phyloP scores from a whole-genome alignment of 495 filamentous ascomycete genomes.

The Aspergillus conjunctus region DNA sequence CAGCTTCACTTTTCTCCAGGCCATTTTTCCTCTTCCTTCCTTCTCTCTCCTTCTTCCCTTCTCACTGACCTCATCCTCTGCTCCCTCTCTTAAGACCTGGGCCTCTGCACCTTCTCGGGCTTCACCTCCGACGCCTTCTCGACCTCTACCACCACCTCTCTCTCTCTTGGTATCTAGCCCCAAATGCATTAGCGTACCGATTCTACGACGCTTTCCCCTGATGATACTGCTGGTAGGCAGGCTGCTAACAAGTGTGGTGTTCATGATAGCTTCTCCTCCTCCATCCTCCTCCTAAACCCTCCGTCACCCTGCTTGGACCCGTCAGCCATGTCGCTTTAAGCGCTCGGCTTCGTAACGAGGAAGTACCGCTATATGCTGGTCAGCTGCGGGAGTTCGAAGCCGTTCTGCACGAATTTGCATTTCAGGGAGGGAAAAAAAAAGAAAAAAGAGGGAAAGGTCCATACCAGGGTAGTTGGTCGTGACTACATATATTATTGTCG shows the following conservation, averaged over 20 bases:
- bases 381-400: slow-evolving; percentile 21
- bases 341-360: slow-evolving; percentile 23
- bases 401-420: slow-evolving; percentile 17
- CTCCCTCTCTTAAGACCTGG: slow-evolving; percentile 25
- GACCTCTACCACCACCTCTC: slow-evolving; percentile 14
- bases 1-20: slow-evolving; percentile 51
- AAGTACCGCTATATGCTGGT: slow-evolving; percentile 25
- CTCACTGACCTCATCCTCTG: slow-evolving; percentile 24
- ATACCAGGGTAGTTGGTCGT: slow-evolving; percentile 18
- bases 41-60: slow-evolving; percentile 29
- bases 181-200: slow-evolving; percentile 28
- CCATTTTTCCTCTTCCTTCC: slow-evolving; percentile 33
- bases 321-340: slow-evolving; percentile 30
- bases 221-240: slow-evolving; percentile 14
- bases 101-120: slow-evolving; percentile 21
- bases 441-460: slow-evolving; percentile 7
- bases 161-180: slow-evolving; percentile 28
- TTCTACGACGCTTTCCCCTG: slow-evolving; percentile 16
- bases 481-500: slow-evolving; percentile 15
- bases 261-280: slow-evolving; percentile 20
- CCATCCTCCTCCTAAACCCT: slow-evolving; percentile 8
- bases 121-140: slow-evolving; percentile 24
- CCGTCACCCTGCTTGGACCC: slow-evolving; percentile 16
- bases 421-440: slow-evolving; percentile 8
- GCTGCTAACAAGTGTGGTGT: slow-evolving; percentile 21